Evolutionary conservation across 1,284 basidiomycete species (phyloP), one percentile per base, ranked within the genome.

Genomic region (Sporisorium scitamineum): DNA sequence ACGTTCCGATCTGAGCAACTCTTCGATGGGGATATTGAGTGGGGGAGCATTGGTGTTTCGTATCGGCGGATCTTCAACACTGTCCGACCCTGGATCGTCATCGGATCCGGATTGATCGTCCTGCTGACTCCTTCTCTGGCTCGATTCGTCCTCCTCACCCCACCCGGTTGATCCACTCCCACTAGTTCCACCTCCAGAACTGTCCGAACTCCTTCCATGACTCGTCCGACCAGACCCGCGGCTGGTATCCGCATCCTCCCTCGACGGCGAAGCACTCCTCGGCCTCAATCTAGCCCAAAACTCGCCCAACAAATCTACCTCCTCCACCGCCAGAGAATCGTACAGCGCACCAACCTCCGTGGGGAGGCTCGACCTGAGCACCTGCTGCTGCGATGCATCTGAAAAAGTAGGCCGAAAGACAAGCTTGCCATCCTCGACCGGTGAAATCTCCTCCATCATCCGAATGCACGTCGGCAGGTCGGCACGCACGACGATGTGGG

Each of bases 1-100:
- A 6, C 57, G 45, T 54, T 76, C 69, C 10, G 59, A 52, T 2
- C 65, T 64, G 14, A 76, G 32, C 5, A 76, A 59, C 37, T 66
- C 69, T 42, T 76, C 73, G 54, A 76, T 76, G n/a, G 73, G 73
- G 50, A 69, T 76, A 48, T 62, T 67, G 54, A 68, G 73, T 1
- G 73, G 73, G 0, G 73, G 73, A 11, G 69, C 73, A 16, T 51
- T 26, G 24, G 47, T 44, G 60, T 37, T 54, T 1, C n/a, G 32
- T 9, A 24, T n/a, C 7, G 55, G 20, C n/a, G n/a, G n/a, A n/a
- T n/a, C n/a, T n/a, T n/a, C n/a, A 9, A n/a, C 14, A 39, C 16
- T 18, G n/a, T n/a, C n/a, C n/a, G n/a, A n/a, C n/a, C n/a, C n/a
- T n/a, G n/a, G n/a, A n/a, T 57, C 61, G 24, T 54, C 50, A 20